These are phyloP conservation scores for Bimuria novae-zelandiae DNA, from an alignment of 2,329 filamentous ascomycete species.

Conservation along the genomic window DNA sequence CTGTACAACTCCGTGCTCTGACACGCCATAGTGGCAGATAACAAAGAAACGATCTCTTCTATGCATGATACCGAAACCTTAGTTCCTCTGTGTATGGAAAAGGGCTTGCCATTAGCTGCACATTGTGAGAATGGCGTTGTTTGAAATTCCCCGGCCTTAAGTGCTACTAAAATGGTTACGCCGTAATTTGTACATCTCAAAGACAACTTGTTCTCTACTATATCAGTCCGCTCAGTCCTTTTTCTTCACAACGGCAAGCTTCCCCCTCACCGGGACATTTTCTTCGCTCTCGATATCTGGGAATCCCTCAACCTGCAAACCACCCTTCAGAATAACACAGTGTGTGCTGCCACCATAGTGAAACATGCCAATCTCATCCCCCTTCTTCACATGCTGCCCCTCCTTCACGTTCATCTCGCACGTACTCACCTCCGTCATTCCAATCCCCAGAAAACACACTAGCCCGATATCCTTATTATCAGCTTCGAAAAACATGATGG, in stretches of 20 bases:
- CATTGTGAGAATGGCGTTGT: too few species aligned
- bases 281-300: conserved; percentile 33
- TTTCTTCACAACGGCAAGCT: conserved; percentile 40
- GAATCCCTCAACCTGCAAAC: conserved; percentile 50
- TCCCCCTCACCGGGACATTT: conserved; percentile 46
- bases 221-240: neutral
- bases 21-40: too few species aligned
- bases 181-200: too few species aligned
- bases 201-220: too few species aligned
- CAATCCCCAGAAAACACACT: conserved; percentile 71
- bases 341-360: conserved; percentile 77
- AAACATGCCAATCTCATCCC: conserved; percentile 76
- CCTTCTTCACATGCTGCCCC: conserved; percentile 69
- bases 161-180: too few species aligned
- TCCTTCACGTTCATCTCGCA: conserved; percentile 72
- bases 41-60: too few species aligned
- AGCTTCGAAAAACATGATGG: conserved; percentile 71
- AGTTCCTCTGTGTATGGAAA: too few species aligned
- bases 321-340: conserved; percentile 68
- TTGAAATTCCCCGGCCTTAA: conserved; percentile 18
- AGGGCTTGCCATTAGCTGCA: too few species aligned
- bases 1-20: too few species aligned
- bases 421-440: conserved; percentile 77
- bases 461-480: conserved; percentile 70
- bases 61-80: too few species aligned